Conservation (phyloP, 306 rosid genomes). For the Heteromeles arbutifolia region DNA sequence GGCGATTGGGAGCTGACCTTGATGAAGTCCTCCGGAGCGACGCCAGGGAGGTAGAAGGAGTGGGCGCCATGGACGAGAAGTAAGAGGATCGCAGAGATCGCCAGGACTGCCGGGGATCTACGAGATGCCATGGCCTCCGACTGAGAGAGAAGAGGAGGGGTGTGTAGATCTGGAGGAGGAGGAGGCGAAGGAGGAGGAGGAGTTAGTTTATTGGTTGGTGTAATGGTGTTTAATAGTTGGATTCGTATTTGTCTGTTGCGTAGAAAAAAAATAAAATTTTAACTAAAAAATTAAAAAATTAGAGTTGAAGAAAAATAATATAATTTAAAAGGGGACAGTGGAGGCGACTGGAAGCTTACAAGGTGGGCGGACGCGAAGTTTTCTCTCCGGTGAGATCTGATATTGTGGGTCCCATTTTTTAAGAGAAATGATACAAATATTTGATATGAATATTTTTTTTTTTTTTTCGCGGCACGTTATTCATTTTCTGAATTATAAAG, state of each 20-base stretch:
- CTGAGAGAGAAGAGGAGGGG: conserved; percentile 12
- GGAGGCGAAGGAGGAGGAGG: neutral
- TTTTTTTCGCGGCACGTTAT: neutral
- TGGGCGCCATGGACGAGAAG: conserved; percentile 48
- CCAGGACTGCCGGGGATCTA: conserved; percentile 39
- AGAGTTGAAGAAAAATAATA: neutral
- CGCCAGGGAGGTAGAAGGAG: conserved; percentile 96
- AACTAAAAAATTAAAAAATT: neutral
- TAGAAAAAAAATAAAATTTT: neutral
- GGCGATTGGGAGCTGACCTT: conserved; percentile 49
- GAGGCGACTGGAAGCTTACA: neutral
- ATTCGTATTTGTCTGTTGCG: conserved; percentile 8
- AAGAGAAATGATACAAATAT: no score
- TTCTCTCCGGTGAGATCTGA: neutral
- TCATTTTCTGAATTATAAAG: neutral
- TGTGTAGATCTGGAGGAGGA: conserved; percentile 11
- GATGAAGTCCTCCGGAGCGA: conserved; percentile 85
- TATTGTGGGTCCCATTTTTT: no score
- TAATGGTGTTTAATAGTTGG: neutral
- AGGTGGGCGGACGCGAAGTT: neutral
- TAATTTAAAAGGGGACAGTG: neutral
- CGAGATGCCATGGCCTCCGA: conserved; percentile 72
- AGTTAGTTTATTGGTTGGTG: neutral
- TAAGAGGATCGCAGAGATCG: conserved; percentile 36
- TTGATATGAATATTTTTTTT: no score